Evolutionary conservation across 83 land plant species (phyloP).

Genomic region (Picea mariana): DNA sequence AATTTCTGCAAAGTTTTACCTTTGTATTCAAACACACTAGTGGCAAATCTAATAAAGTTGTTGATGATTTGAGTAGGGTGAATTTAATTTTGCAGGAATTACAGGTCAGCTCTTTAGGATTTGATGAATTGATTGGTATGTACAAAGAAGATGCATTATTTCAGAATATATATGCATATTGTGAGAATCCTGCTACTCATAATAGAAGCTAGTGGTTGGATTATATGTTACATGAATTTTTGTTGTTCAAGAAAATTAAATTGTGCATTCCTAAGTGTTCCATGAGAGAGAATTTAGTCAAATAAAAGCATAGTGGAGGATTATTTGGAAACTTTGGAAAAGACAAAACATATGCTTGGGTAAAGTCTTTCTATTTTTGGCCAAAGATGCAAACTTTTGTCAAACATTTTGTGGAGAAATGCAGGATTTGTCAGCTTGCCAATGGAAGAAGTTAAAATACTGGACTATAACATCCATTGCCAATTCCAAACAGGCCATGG

Average conservation of each 20-base stretch:
- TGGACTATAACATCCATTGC: not conserved
- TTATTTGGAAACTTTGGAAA: not conserved
- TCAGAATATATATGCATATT: too few relatives aligned
- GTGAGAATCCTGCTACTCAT: too few relatives aligned
- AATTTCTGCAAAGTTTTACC: too few relatives aligned
- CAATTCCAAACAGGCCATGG: not conserved
- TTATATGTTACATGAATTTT: too few relatives aligned
- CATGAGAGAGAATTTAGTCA: too few relatives aligned
- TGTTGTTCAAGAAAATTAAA: not conserved
- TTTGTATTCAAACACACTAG: too few relatives aligned
- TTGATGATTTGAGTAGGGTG: not conserved
- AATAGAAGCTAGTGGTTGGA: too few relatives aligned
- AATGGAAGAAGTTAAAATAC: not conserved
- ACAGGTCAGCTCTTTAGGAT: too few relatives aligned
- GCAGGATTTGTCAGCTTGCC: not conserved
- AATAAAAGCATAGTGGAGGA: not conserved
- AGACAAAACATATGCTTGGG: not conserved
- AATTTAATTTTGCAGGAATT: not conserved
- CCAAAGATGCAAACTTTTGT: not conserved
- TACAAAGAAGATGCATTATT: too few relatives aligned
- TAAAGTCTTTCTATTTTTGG: not conserved
- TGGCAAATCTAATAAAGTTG: too few relatives aligned
- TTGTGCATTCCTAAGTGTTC: not conserved
- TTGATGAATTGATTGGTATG: too few relatives aligned
- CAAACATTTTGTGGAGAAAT: not conserved